Evolutionary conservation across 495 filamentous ascomycete genomes (phyloP).

Genomic region (Trichoderma virens): DNA sequence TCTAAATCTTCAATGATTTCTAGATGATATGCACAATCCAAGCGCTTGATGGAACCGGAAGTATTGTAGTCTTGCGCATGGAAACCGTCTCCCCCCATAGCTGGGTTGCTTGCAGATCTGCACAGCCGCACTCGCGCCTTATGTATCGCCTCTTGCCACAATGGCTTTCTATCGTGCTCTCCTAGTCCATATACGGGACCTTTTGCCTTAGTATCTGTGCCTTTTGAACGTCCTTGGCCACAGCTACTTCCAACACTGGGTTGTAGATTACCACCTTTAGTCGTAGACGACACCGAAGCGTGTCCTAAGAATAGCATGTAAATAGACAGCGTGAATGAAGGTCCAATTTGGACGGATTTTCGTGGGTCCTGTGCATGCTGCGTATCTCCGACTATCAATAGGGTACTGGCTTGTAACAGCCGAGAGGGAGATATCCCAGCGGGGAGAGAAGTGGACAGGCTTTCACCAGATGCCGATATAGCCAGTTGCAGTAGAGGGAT

Average conservation of each 20-base stretch:
- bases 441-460: constrained; percentile 67
- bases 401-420: constrained; percentile 86
- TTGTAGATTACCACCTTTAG: constrained; percentile 44
- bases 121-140: constrained; percentile 80
- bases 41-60: constrained; percentile 16
- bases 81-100: neutral
- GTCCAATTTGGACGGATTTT: constrained; percentile 73
- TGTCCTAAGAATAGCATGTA: constrained; percentile 96
- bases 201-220: neutral
- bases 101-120: constrained; percentile 31
- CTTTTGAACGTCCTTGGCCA: constrained; percentile 1
- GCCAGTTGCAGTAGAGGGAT: constrained; percentile 92
- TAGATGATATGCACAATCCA: constrained; percentile 84
- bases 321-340: constrained; percentile 78
- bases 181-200: constrained; percentile 38
- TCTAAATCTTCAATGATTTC: constrained; percentile 88
- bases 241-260: constrained; percentile 18
- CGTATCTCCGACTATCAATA: constrained; percentile 80
- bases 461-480: constrained; percentile 90
- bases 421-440: constrained; percentile 84
- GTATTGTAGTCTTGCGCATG: neutral
- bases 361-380: constrained; percentile 63
- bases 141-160: constrained; percentile 97
- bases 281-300: constrained; percentile 31
- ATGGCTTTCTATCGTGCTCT: constrained; percentile 56